Percentiles rank a stretch among this genome's conserved stretches.
Conservation (phyloP, 768 basidiomycete species). For the Leccinum longicurvipes region DNA sequence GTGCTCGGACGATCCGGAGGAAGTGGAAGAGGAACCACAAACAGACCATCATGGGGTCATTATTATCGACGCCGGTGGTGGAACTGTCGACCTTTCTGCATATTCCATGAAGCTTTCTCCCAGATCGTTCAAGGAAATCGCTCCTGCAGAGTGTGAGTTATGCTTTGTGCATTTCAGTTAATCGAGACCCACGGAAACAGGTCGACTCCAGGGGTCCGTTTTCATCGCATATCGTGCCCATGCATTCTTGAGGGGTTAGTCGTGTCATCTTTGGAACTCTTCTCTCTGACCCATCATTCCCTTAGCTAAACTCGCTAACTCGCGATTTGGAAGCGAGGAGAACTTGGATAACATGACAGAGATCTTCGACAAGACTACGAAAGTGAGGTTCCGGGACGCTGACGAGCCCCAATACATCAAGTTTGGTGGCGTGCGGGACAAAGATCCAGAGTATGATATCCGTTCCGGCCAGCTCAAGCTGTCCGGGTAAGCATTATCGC, state of each 20-base stretch:
- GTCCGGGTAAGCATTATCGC: conserved; percentile 32
- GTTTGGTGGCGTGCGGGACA: conserved; percentile 35
- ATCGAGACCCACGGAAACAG: conserved; percentile 15
- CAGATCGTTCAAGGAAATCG: conserved; percentile 36
- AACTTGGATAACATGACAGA: conserved; percentile 31
- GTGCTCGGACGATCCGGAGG: conserved; percentile 18
- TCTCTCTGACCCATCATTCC: neutral
- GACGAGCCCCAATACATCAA: conserved; percentile 36
- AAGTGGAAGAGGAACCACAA: conserved; percentile 6
- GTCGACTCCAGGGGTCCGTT: conserved; percentile 39
- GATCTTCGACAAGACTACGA: conserved; percentile 34
- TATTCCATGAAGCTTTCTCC: conserved; percentile 39
- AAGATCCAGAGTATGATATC: conserved; percentile 34
- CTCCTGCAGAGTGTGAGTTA: conserved; percentile 31
- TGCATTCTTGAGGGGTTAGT: conserved; percentile 31
- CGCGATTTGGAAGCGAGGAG: conserved; percentile 27
- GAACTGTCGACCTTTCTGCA: conserved; percentile 39
- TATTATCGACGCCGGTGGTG: conserved; percentile 49
- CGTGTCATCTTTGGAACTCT: neutral
- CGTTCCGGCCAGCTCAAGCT: conserved; percentile 36
- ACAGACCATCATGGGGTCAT: conserved; percentile 33
- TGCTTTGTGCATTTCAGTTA: neutral
- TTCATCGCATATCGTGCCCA: conserved; percentile 33
- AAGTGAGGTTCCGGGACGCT: conserved; percentile 37
- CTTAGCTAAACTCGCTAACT: conserved; percentile 28